phyloP scores from a whole-genome alignment of 2,329 filamentous ascomycete genomes.

The Penicillium freii region DNA sequence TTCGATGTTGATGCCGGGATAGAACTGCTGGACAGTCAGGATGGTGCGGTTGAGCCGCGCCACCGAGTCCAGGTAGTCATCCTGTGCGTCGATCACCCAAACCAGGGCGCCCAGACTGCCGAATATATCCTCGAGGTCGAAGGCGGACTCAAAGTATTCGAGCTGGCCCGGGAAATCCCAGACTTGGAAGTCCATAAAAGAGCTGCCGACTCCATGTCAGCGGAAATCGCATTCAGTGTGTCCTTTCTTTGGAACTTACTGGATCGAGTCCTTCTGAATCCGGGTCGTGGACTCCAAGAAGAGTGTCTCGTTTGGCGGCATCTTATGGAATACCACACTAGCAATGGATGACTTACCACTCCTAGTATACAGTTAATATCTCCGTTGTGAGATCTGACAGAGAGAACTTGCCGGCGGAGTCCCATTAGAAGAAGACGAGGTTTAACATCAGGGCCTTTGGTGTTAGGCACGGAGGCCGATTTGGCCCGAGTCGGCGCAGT shows the following conservation, averaged over 20 bases:
- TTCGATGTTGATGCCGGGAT: conserved; percentile 93
- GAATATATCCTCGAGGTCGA: conserved; percentile 92
- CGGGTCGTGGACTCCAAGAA: conserved; percentile 93
- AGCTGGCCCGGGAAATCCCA: conserved; percentile 97
- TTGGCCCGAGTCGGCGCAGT: conserved; percentile 28
- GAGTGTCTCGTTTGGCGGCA: conserved; percentile 90
- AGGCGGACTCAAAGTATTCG: conserved; percentile 83
- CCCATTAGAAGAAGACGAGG: conserved; percentile 92
- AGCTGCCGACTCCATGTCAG: conserved; percentile 53
- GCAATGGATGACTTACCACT: conserved; percentile 98
- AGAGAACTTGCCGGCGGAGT: conserved; percentile 70
- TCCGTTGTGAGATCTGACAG: not conserved
- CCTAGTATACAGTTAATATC: conserved; percentile 50
- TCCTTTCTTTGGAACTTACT: conserved; percentile 59
- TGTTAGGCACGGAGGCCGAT: conserved; percentile 29
- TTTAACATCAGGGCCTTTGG: conserved; percentile 61
- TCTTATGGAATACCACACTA: conserved; percentile 98
- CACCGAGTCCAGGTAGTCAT: conserved; percentile 93
- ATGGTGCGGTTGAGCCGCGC: conserved; percentile 84
- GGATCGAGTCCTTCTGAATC: conserved; percentile 92
- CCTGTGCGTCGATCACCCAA: conserved; percentile 98
- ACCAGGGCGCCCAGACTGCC: conserved; percentile 91
- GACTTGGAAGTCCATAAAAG: conserved; percentile 98
- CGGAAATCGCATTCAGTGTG: not conserved
- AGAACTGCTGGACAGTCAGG: conserved; percentile 79